Evolutionary conservation across 306 rosid genomes (phyloP).

Genomic region (Cucumis cinereus): DNA sequence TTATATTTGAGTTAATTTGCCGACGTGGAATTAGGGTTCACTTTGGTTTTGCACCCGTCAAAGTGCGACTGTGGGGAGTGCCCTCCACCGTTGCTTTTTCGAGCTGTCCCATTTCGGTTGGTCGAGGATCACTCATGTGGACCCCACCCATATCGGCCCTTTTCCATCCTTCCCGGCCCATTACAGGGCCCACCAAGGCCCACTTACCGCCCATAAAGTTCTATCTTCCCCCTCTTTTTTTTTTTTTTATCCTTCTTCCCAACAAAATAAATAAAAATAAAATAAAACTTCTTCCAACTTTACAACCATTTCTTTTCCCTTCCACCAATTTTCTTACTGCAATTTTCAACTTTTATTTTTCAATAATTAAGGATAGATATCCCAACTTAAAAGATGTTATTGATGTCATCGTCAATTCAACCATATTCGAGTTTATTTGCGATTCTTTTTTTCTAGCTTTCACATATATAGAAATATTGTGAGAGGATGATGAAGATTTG

Average conservation of each 20-base stretch:
- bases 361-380: neutral
- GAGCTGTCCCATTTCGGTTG: conserved; percentile 2
- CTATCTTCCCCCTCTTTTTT: neutral
- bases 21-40: neutral
- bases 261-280: neutral
- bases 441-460: neutral
- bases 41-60: neutral
- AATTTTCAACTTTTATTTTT: neutral
- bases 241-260: neutral
- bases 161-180: neutral
- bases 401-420: neutral
- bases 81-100: conserved; percentile 1
- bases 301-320: neutral
- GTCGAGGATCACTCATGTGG: neutral
- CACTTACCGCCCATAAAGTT: conserved; percentile 1
- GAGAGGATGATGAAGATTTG: neutral
- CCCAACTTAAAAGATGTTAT: neutral
- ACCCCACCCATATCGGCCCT: neutral
- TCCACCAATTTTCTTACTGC: neutral
- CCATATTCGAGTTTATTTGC: neutral
- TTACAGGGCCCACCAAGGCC: neutral
- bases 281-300: neutral
- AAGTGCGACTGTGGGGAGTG: neutral
- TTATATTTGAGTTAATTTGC: neutral
- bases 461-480: neutral